These are phyloP conservation scores for Fusarium buxicola DNA, from an alignment of 2,329 filamentous ascomycete species.

Conservation along the genomic window DNA sequence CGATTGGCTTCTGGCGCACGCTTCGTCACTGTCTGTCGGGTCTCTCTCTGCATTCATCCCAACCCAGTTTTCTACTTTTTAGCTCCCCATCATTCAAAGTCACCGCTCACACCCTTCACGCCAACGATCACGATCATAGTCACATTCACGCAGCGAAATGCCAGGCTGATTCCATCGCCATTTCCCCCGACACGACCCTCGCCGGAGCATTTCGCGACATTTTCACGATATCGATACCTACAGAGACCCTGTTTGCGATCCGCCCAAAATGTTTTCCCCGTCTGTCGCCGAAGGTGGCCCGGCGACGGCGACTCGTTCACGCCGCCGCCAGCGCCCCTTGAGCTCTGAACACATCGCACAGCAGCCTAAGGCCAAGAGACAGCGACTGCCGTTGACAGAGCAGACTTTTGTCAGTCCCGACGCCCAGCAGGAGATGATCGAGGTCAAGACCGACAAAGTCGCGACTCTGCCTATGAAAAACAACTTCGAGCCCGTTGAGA, in stretches of 20 bases:
- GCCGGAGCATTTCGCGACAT: conserved; percentile 22
- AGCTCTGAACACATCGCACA: conserved; percentile 66
- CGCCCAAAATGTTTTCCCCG: conserved; percentile 69
- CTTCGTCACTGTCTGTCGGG: conserved; percentile 45
- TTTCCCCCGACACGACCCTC: conserved; percentile 29
- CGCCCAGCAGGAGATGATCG: conserved; percentile 63
- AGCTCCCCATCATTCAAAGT: conserved; percentile 33
- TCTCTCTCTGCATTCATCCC: conserved; percentile 30
- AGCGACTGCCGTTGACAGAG: conserved; percentile 68
- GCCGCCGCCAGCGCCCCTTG: conserved; percentile 70
- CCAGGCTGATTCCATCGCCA: conserved; percentile 42
- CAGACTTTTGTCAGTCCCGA: conserved; percentile 67
- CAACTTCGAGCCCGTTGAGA: conserved; percentile 61
- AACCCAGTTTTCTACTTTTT: conserved; percentile 37
- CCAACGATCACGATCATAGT: conserved; percentile 31
- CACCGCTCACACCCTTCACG: conserved; percentile 41
- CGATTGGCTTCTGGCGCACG: conserved; percentile 43
- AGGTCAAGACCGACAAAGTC: conserved; percentile 66
- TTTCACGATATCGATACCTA: conserved; percentile 24
- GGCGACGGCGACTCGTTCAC: conserved; percentile 68
- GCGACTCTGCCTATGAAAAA: conserved; percentile 58
- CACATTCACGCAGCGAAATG: conserved; percentile 44
- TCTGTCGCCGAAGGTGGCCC: conserved; percentile 63
- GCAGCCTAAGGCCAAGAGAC: conserved; percentile 73
- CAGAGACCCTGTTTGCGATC: conserved; percentile 37